A percentile compares a stretch with the other conserved stretches of the same genome.
Conservation (phyloP, 768 basidiomycete genomes). For the Mycena indigotica region DNA sequence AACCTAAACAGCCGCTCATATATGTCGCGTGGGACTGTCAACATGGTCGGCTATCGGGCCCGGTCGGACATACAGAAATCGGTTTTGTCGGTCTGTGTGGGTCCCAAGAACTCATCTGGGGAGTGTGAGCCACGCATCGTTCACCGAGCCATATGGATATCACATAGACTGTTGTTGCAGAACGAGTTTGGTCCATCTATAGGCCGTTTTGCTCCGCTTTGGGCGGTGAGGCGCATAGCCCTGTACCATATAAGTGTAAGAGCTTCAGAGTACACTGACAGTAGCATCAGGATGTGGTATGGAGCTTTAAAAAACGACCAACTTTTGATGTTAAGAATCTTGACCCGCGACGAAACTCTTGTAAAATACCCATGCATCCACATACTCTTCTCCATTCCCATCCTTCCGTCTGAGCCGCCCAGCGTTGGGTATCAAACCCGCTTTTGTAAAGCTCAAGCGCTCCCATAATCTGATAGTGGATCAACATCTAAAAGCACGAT, state of each 20-base stretch:
- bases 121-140: neutral
- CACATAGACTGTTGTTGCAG: neutral
- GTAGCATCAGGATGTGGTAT: too few relatives aligned
- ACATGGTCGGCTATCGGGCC: too few relatives aligned
- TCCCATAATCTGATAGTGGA: conserved; percentile 72
- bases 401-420: conserved; percentile 70
- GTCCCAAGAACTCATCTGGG: neutral
- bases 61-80: too few relatives aligned
- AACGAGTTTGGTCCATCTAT: neutral
- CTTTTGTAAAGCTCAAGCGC: conserved; percentile 73
- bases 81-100: neutral
- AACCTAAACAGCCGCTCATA: too few relatives aligned
- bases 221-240: neutral
- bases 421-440: conserved; percentile 73
- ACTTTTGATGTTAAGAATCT: neutral
- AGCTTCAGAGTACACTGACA: neutral
- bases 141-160: neutral
- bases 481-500: conserved; percentile 5
- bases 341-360: conserved; percentile 62
- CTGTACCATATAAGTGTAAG: neutral
- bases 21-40: too few relatives aligned
- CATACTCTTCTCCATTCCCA: conserved; percentile 80
- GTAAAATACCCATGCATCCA: conserved; percentile 86
- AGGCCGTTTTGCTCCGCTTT: neutral
- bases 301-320: too few relatives aligned